Evolutionary conservation across 2,329 filamentous ascomycete genomes (phyloP), one percentile per base, ranked within the genome.

Genomic region (Botrytis fragariae): DNA sequence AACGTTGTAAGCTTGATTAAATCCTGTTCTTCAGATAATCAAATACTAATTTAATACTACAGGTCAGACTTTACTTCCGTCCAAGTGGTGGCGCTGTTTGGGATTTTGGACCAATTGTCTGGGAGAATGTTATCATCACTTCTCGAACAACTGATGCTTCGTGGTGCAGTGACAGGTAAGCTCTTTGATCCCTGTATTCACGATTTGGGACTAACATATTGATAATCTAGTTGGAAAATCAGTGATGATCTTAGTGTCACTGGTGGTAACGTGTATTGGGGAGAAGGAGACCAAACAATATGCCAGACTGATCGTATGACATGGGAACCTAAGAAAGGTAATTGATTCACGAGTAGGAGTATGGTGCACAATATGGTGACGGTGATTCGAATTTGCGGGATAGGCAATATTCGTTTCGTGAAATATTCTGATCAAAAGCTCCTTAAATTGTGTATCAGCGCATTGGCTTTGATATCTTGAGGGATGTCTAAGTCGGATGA

Each of bases 101-200:
- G 77, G 75, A 77, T 51, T 77, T 78, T 61, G 77, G 77, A 29
- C 68, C 72, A 71, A 73, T 78, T 16, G 44, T 71, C 57, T 77
- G 60, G 45, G 37, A 64, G 20, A 67, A 72, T 42, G 45, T 72
- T 16, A 44, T 25, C n/a, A 67, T 57, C 9, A 72, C 61, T 22
- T 68, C 45, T 29, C 8, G n/a, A 29, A 64, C 60, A 67, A 63
- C 35, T 32, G 42, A 54, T 39, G 9, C 64, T 9, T 68, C 22
- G 16, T 72, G 61, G 70, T 72, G 70, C 37, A 57, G 29, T 35
- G 1, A 37, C 29, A 61, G 8, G 54, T 63, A 45, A 63, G 54
- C 22, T n/a, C 1, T 20, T 8, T 1, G 1, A n/a, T 25, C 25
- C 16, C 18, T 32, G 18, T 29, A 9, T n/a, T 39, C 2, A 16